phyloP scores from a whole-genome alignment of 176 grass and related monocot species.

The Ananas comosus region DNA sequence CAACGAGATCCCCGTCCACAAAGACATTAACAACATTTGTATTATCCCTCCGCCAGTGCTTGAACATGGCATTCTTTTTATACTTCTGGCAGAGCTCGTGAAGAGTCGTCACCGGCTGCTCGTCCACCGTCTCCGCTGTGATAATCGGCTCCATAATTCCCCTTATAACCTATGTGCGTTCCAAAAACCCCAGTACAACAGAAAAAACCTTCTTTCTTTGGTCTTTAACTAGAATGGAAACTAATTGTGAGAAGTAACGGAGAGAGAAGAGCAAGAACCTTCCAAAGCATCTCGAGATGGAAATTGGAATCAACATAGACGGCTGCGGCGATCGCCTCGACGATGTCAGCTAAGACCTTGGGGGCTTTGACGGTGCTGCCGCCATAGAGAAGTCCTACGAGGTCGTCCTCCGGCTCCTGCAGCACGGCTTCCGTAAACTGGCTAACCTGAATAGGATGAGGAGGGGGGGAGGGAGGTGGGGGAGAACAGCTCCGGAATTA shows the following conservation, averaged over 20 bases:
- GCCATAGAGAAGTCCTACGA: slow-evolving; percentile 30
- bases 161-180: slow-evolving; percentile 37
- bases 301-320: slow-evolving; percentile 75
- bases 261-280: slow-evolving; percentile 29
- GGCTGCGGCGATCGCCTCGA: slow-evolving; percentile 57
- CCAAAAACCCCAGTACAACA: background rate
- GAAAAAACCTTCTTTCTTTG: no score
- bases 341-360: slow-evolving; percentile 76
- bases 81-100: slow-evolving; percentile 63
- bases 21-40: slow-evolving; percentile 43
- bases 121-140: slow-evolving; percentile 55
- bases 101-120: slow-evolving; percentile 66
- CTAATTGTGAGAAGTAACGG: background rate
- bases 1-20: slow-evolving; percentile 42
- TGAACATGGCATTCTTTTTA: slow-evolving; percentile 49
- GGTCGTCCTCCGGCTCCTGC: slow-evolving; percentile 30
- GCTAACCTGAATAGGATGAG: slow-evolving; percentile 30
- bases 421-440: slow-evolving; percentile 44
- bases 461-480: background rate
- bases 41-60: slow-evolving; percentile 40
- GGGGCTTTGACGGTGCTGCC: slow-evolving; percentile 47
- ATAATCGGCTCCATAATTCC: slow-evolving; percentile 62
- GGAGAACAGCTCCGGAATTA: background rate
- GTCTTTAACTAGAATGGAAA: no score
- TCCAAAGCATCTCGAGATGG: slow-evolving; percentile 62